These are phyloP conservation scores for Penicillium manginii DNA, from an alignment of 495 filamentous ascomycete species.

Conservation along the genomic window DNA sequence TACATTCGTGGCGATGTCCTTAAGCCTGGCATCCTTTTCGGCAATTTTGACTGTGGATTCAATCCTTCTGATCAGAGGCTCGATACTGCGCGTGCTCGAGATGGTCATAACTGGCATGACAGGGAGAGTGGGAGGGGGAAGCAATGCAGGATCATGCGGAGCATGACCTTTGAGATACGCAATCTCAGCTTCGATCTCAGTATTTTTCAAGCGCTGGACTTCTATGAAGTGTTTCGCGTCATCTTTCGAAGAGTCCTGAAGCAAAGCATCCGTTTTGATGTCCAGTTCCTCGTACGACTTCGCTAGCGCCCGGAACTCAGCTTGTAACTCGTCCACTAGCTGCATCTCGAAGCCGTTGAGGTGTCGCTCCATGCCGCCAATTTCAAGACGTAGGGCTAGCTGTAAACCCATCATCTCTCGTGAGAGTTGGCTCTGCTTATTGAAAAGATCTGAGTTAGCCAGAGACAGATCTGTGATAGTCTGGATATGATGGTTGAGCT, in stretches of 20 bases:
- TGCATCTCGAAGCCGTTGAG: constrained; percentile 14
- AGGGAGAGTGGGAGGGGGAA: not conserved
- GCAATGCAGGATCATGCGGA: not conserved
- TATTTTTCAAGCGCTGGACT: constrained; percentile 10
- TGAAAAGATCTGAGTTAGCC: constrained; percentile 14
- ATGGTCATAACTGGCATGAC: too few relatives aligned
- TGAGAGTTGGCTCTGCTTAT: constrained; percentile 13
- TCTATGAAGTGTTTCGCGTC: constrained; percentile 12
- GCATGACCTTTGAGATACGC: constrained; percentile 9
- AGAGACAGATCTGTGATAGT: constrained; percentile 12
- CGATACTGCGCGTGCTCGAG: not conserved
- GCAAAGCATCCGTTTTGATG: constrained; percentile 8
- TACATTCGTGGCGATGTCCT: not conserved
- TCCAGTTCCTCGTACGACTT: constrained; percentile 13
- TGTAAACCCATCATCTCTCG: constrained; percentile 19
- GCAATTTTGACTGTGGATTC: not conserved
- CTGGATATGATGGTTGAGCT: constrained; percentile 17
- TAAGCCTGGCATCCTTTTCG: not conserved
- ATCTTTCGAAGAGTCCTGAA: constrained; percentile 1
- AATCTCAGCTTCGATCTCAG: constrained; percentile 14
- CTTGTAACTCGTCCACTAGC: constrained; percentile 14
- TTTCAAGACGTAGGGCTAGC: constrained; percentile 17
- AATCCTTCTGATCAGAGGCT: constrained; percentile 10
- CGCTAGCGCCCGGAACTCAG: constrained; percentile 12
- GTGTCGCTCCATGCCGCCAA: constrained; percentile 14